phyloP scores from a whole-genome alignment of 768 basidiomycete genomes.

The Boletus bicolor region DNA sequence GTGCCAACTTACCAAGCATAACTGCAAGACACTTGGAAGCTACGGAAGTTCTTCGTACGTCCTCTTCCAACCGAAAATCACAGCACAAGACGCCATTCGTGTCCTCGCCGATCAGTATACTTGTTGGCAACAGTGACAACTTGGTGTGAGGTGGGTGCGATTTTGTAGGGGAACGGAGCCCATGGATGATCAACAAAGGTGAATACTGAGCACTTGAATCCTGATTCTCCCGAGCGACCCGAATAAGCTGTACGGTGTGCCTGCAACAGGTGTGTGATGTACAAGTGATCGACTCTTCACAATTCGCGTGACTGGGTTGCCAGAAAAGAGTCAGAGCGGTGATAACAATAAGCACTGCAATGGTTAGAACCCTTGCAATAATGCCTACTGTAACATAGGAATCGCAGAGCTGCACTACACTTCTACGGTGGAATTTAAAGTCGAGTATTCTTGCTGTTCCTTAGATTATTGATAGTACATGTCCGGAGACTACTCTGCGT shows the following conservation, averaged over 20 bases:
- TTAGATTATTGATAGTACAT: not conserved
- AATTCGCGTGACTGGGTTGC: too few species aligned
- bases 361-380: too few species aligned
- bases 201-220: not conserved
- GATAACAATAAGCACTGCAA: too few species aligned
- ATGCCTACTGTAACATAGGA: too few species aligned
- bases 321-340: too few species aligned
- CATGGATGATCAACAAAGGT: not conserved
- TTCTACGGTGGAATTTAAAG: too few species aligned
- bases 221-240: not conserved
- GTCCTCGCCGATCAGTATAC: not conserved
- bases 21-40: not conserved
- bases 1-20: not conserved
- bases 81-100: not conserved
- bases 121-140: not conserved
- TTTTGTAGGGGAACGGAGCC: not conserved
- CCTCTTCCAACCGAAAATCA: constrained; percentile 6
- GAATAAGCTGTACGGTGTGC: not conserved
- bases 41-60: constrained; percentile 5
- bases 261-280: too few species aligned
- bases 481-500: not conserved
- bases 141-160: not conserved
- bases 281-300: too few species aligned
- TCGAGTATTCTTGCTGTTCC: too few species aligned
- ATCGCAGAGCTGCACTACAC: too few species aligned